Evolutionary conservation across 257 asterid species (phyloP), one percentile per base, ranked within the genome.

Genomic region (Ehretia macrophylla): DNA sequence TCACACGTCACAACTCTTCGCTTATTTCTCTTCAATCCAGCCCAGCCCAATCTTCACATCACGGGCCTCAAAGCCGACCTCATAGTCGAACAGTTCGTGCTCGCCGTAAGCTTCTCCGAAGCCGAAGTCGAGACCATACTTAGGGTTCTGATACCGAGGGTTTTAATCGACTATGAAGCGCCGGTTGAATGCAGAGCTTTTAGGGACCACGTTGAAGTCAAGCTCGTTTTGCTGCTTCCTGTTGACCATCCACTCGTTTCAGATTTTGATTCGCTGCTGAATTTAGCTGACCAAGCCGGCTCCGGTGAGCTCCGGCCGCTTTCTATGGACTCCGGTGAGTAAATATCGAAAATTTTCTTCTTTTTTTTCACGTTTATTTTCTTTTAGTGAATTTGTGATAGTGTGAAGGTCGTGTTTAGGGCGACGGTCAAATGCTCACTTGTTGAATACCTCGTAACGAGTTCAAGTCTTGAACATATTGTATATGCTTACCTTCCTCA

Each of bases 191-290:
- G 75, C 59, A 86, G 79, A 80, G 67, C 72, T 0, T 77, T 84
- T 58, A 85, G 81, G 69, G 91, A 81, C 70, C 89, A 84, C 64
- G 74, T 93, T 68, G 97, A 89, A 77, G 84, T 81, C 67, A 93
- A 84, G 47, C 81, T 88, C 65, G 71, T 75, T 65, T 72, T 92
- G 78, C 71, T 88, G 23, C 86, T 92, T 62, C 95, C 99, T 35
- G 81, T 88, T 58, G 85, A 88, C 71, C 95, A 88, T 75, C 94
- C 99, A 8, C 83, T 92, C 46, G 82, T 86, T 59, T 81, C 84
- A 32, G 80, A 79, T 55, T 81, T 86, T 35, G 85, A 76, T 60
- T 72, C 83, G 1, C 56, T 72, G 19, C 63, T 74, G 32, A 18
- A 60, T 45, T 51, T 40, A 11, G 70, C 48, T 55, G 80, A 45